Conservation (phyloP, 148 eudicot genomes). For the Spergularia marina region DNA sequence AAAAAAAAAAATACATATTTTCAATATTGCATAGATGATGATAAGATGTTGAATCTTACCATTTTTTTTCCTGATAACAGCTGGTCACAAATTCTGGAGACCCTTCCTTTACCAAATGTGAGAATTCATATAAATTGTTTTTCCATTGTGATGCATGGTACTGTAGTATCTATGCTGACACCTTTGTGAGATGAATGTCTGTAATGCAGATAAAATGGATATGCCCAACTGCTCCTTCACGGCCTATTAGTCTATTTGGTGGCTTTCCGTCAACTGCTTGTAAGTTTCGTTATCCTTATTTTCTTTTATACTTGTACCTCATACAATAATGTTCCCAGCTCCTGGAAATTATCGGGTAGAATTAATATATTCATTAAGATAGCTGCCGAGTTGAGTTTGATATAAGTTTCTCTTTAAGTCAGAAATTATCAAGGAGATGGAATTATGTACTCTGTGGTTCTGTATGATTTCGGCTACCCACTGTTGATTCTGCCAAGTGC, state of each 20-base stretch:
- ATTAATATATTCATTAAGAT: no score
- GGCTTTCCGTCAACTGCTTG: constrained; percentile 95
- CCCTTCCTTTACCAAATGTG: constrained; percentile 93
- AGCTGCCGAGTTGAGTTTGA: no score
- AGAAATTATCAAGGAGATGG: no score
- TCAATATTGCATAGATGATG: not conserved
- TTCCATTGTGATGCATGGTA: not conserved
- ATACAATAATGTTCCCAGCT: not conserved
- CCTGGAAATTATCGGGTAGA: not conserved
- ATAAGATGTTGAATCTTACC: constrained; percentile 8
- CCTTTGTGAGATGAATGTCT: constrained; percentile 10
- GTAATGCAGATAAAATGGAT: constrained; percentile 88
- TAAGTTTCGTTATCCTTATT: constrained; percentile 38
- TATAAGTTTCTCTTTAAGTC: no score
- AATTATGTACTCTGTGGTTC: no score
- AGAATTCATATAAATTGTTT: constrained; percentile 29
- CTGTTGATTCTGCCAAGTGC: no score
- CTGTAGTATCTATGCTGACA: constrained; percentile 12
- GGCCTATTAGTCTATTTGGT: constrained; percentile 78
- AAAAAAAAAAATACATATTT: not conserved
- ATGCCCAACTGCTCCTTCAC: constrained; percentile 90
- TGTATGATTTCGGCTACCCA: no score
- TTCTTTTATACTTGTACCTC: not conserved
- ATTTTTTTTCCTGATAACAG: constrained; percentile 43
- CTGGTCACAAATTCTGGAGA: constrained; percentile 92